Evolutionary conservation across 169 alveolate species (phyloP).

Genomic region (Plasmodium cynomolgi): DNA sequence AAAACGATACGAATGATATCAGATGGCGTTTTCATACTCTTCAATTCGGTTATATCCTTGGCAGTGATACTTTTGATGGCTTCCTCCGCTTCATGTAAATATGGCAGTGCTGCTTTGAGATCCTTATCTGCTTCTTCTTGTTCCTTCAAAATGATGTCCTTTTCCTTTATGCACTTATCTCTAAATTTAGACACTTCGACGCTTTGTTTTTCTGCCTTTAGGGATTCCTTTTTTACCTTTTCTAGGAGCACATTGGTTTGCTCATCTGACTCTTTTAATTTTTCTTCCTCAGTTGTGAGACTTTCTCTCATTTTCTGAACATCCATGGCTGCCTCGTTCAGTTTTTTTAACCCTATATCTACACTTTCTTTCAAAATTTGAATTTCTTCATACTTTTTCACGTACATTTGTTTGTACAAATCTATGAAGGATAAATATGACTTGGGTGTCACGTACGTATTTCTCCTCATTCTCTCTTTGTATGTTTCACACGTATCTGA

Average conservation of each 20-base stretch:
- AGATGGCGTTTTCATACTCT: slow-evolving; percentile 91
- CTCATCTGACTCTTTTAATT: slow-evolving; percentile 93
- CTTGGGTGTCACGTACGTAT: slow-evolving; percentile 98
- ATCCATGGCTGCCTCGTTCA: slow-evolving; percentile 94
- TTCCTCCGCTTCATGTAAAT: slow-evolving; percentile 91
- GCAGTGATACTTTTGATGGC: slow-evolving; percentile 94
- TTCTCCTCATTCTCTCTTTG: slow-evolving; percentile 95
- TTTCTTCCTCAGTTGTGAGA: slow-evolving; percentile 93
- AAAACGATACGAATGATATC: slow-evolving; percentile 93
- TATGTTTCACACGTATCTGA: slow-evolving; percentile 93
- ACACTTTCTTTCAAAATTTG: slow-evolving; percentile 90
- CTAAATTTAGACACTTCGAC: slow-evolving; percentile 92
- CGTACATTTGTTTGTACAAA: slow-evolving; percentile 93
- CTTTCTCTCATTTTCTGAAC: slow-evolving; percentile 93
- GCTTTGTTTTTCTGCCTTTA: slow-evolving; percentile 94
- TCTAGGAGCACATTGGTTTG: slow-evolving; percentile 91
- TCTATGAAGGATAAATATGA: slow-evolving; percentile 94
- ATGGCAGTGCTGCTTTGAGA: slow-evolving; percentile 95
- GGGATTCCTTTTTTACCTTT: slow-evolving; percentile 93
- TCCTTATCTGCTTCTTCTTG: slow-evolving; percentile 95
- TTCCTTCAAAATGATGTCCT: slow-evolving; percentile 89
- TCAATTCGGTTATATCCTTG: slow-evolving; percentile 94
- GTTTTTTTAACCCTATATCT: slow-evolving; percentile 95
- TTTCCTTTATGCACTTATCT: slow-evolving; percentile 89
- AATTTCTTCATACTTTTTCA: slow-evolving; percentile 92